Percentiles rank a stretch among this genome's conserved stretches.
phyloP scores from a whole-genome alignment of 2,329 filamentous ascomycete genomes.

The Fusarium anguioides region DNA sequence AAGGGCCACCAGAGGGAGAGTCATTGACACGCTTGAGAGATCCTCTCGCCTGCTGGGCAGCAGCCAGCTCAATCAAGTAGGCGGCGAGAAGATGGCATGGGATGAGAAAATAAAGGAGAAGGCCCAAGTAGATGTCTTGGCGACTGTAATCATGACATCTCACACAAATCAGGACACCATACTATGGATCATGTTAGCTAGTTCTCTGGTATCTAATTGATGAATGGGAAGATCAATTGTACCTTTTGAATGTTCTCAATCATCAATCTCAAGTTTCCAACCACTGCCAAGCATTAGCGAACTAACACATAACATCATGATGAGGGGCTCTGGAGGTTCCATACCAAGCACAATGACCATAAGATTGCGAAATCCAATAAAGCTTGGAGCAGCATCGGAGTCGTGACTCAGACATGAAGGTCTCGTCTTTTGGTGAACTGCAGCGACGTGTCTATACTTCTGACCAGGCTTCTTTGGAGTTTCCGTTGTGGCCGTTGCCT shows the following conservation, averaged over 20 bases:
- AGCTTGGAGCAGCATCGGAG: slow-evolving; percentile 78
- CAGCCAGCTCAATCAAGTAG: slow-evolving; percentile 87
- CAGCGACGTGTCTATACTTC: slow-evolving; percentile 93
- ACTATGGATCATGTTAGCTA: slow-evolving; percentile 63
- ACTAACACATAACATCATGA: slow-evolving; percentile 19
- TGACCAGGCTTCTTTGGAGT: slow-evolving; percentile 36
- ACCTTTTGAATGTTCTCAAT: slow-evolving; percentile 98
- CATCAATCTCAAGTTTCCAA: slow-evolving; percentile 92
- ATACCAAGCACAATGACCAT: slow-evolving; percentile 92
- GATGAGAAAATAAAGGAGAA: slow-evolving; percentile 84
- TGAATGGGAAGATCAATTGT: not conserved
- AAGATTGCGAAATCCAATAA: slow-evolving; percentile 92
- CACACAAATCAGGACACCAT: slow-evolving; percentile 93
- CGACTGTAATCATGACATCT: slow-evolving; percentile 87
- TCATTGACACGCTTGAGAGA: slow-evolving; percentile 67
- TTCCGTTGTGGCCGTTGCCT: slow-evolving; percentile 38
- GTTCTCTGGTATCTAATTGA: not conserved
- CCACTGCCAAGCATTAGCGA: slow-evolving; percentile 66
- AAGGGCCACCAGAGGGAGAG: slow-evolving; percentile 57
- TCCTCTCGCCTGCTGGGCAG: slow-evolving; percentile 80
- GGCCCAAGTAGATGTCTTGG: slow-evolving; percentile 80
- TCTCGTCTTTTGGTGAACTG: slow-evolving; percentile 77
- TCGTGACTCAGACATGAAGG: slow-evolving; percentile 91
- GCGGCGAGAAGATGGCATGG: slow-evolving; percentile 92
- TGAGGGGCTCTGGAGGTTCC: slow-evolving; percentile 40